Percentiles rank a stretch among this genome's conserved stretches.
These are phyloP conservation scores for Murraya paniculata DNA, from an alignment of 345 rosid genomes.

Conservation along the genomic window DNA sequence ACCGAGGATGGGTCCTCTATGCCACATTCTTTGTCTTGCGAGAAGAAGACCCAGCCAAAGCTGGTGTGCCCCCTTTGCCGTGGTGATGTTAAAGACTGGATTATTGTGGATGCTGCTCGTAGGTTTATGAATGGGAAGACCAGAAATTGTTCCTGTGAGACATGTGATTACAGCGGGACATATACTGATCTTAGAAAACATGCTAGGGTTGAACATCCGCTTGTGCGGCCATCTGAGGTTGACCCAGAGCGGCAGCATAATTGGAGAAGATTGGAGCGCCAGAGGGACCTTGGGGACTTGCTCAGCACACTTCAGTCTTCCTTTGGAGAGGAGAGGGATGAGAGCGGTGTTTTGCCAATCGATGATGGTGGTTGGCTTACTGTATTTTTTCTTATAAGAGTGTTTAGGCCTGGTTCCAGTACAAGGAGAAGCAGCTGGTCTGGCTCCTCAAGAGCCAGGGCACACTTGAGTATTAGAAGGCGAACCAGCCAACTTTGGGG, in stretches of 20 bases:
- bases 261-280: slow-evolving; percentile 96
- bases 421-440: slow-evolving; percentile 84
- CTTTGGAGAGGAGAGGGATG: slow-evolving; percentile 74
- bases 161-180: slow-evolving; percentile 70
- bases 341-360: slow-evolving; percentile 44
- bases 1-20: slow-evolving; percentile 30
- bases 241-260: slow-evolving; percentile 89
- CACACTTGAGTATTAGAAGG: slow-evolving; percentile 60
- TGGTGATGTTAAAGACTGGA: slow-evolving; percentile 82
- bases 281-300: slow-evolving; percentile 92
- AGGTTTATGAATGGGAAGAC: slow-evolving; percentile 77
- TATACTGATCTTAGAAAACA: slow-evolving; percentile 90
- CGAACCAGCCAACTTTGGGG: slow-evolving; percentile 74
- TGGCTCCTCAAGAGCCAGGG: slow-evolving; percentile 66
- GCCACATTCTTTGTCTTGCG: slow-evolving; percentile 28
- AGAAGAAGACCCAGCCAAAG: slow-evolving; percentile 38
- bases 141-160: slow-evolving; percentile 86
- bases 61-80: slow-evolving; percentile 88
- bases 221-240: slow-evolving; percentile 79
- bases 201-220: slow-evolving; percentile 82
- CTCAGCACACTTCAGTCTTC: slow-evolving; percentile 89
- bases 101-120: slow-evolving; percentile 66
- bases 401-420: slow-evolving; percentile 68
- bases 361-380: slow-evolving; percentile 86
- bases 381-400: slow-evolving; percentile 80